A percentile compares a stretch with the other conserved stretches of the same genome.
phyloP scores from a whole-genome alignment of 192 early-diverging fungal species.

The Spizellomyces sp. region DNA sequence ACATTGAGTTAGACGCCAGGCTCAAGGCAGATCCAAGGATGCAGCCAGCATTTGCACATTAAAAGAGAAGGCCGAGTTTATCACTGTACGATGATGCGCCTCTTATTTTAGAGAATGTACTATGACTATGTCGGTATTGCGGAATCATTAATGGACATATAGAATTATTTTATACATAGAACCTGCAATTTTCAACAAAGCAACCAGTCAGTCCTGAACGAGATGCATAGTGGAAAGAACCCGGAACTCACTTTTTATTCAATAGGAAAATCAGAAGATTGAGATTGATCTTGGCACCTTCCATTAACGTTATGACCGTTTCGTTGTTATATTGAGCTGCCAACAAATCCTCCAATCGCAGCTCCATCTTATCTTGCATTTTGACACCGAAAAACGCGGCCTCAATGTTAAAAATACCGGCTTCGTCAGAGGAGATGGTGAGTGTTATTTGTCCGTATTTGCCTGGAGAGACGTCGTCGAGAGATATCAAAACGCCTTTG shows the following conservation, averaged over 20 bases:
- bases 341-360: conserved; percentile 90
- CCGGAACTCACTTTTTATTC: conserved; percentile 86
- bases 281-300: conserved; percentile 93
- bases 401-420: conserved; percentile 89
- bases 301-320: conserved; percentile 88
- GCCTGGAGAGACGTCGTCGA: conserved; percentile 80
- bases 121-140: neutral
- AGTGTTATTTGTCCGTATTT: conserved; percentile 88
- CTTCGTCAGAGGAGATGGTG: conserved; percentile 88
- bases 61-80: neutral
- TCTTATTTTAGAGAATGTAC: neutral
- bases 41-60: conserved; percentile 25
- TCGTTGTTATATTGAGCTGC: conserved; percentile 93
- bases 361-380: conserved; percentile 67
- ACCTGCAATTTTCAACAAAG: neutral
- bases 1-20: conserved; percentile 51
- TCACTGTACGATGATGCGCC: neutral
- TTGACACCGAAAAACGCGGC: conserved; percentile 73
- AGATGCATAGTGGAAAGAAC: neutral
- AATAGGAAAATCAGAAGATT: conserved; percentile 94
- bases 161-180: neutral
- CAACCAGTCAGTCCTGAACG: neutral
- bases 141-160: neutral
- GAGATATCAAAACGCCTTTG: conserved; percentile 86
- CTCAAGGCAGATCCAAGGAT: conserved; percentile 49